Percentiles rank a stretch among this genome's conserved stretches.
Conservation (phyloP, 257 asterid genomes). For the Haberlea rhodopensis region DNA sequence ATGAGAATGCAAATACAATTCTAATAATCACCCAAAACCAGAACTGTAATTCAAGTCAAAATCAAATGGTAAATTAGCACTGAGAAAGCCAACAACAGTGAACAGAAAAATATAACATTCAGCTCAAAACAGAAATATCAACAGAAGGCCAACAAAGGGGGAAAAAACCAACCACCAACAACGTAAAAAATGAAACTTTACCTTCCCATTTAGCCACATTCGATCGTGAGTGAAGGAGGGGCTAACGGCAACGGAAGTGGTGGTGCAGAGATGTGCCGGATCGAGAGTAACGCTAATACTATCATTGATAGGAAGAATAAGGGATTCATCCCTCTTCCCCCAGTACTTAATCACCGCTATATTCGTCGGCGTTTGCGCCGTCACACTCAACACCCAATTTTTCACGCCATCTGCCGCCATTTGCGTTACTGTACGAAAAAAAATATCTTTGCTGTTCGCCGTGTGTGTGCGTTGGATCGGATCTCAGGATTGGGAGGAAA, state of each 20-base stretch:
- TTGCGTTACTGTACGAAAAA: neutral
- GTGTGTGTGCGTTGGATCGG: slow-evolving; percentile 25
- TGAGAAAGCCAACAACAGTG: neutral
- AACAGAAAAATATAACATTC: neutral
- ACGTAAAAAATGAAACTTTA: slow-evolving; percentile 17
- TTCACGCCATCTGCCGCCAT: slow-evolving; percentile 48
- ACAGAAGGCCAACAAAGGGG: neutral
- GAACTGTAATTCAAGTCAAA: neutral
- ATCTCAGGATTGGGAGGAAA: slow-evolving; percentile 20
- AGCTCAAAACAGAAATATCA: neutral
- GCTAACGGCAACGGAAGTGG: slow-evolving; percentile 97
- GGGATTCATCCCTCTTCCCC: slow-evolving; percentile 87
- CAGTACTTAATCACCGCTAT: slow-evolving; percentile 96
- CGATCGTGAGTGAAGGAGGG: slow-evolving; percentile 67
- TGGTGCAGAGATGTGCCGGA: slow-evolving; percentile 94
- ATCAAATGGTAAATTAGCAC: neutral
- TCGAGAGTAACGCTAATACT: slow-evolving; percentile 97
- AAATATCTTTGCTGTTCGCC: neutral
- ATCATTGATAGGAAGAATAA: slow-evolving; percentile 83
- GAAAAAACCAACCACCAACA: neutral
- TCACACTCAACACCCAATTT: slow-evolving; percentile 69
- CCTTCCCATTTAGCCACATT: slow-evolving; percentile 98
- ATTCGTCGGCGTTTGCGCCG: slow-evolving; percentile 96
- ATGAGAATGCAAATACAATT: neutral
- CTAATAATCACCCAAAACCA: neutral